Evolutionary conservation across 495 filamentous ascomycete species (phyloP).

Genomic region (Sphaerosporella brunnea): DNA sequence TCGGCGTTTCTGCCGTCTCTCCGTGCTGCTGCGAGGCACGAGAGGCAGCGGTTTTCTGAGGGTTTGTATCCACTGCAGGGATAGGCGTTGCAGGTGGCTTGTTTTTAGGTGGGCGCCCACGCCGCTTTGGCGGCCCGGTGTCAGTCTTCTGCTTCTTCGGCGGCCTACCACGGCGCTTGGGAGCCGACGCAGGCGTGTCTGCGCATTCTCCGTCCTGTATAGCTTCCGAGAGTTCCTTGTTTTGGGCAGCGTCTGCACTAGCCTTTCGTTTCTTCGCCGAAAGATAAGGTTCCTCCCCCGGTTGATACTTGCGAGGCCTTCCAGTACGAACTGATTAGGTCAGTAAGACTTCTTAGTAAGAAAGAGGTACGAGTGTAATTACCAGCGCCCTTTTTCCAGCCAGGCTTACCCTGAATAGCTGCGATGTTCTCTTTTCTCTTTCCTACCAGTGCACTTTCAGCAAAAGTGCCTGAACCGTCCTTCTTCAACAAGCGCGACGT

Average conservation of each 20-base stretch:
- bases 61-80: too few species aligned
- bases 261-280: conserved; percentile 14
- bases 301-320: conserved; percentile 27
- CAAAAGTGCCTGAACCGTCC: conserved; percentile 33
- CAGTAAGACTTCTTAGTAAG: neutral
- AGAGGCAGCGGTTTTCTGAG: neutral
- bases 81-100: too few species aligned
- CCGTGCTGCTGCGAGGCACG: neutral
- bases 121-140: neutral
- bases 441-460: conserved; percentile 28
- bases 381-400: conserved; percentile 1
- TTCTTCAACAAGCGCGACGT: conserved; percentile 27
- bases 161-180: conserved; percentile 20
- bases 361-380: neutral
- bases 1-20: neutral
- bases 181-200: neutral
- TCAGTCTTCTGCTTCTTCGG: conserved; percentile 10
- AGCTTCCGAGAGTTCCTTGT: neutral
- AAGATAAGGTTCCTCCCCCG: conserved; percentile 25
- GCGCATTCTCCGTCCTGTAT: neutral
- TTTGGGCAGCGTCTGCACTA: neutral
- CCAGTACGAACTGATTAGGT: conserved; percentile 12
- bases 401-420: conserved; percentile 10
- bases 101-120: neutral
- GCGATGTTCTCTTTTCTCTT: conserved; percentile 23